These are phyloP conservation scores for Mucor velutinosus DNA, from an alignment of 371 early-diverging fungal species.

Conservation along the genomic window DNA sequence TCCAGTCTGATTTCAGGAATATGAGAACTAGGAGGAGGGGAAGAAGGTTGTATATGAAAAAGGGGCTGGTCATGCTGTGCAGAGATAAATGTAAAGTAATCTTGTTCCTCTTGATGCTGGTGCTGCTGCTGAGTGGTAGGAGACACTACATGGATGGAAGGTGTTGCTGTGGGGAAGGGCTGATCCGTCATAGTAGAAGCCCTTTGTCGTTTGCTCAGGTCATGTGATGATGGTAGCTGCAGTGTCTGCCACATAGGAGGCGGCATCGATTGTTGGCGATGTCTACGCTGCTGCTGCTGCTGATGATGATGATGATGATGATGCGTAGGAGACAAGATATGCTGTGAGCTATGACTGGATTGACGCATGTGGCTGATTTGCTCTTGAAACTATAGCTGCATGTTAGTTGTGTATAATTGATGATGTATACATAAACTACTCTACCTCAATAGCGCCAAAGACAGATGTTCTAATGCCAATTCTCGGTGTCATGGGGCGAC, in stretches of 20 bases:
- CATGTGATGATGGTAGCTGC: neutral
- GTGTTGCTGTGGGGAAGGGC: neutral
- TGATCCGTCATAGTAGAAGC: constrained; percentile 37
- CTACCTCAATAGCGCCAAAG: constrained; percentile 54
- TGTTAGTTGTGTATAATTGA: neutral
- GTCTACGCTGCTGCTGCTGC: constrained; percentile 7
- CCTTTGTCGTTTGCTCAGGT: constrained; percentile 24
- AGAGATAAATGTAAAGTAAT: constrained; percentile 47
- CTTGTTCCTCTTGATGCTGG: constrained; percentile 6
- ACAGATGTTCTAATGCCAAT: constrained; percentile 50
- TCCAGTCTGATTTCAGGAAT: constrained; percentile 49
- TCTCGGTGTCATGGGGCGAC: constrained; percentile 47
- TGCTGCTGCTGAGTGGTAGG: neutral
- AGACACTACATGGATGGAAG: neutral
- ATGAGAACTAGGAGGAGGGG: neutral
- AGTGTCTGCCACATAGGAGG: constrained; percentile 25
- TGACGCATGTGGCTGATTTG: constrained; percentile 37
- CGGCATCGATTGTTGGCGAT: constrained; percentile 39
- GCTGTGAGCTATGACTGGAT: constrained; percentile 24
- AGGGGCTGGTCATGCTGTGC: constrained; percentile 8
- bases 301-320: neutral
- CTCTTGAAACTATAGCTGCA: constrained; percentile 33
- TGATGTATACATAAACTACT: too few species aligned
- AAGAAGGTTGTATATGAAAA: constrained; percentile 1
- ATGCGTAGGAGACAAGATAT: neutral